Conservation (phyloP, 768 basidiomycete species). For the Leccinum variicolor region DNA sequence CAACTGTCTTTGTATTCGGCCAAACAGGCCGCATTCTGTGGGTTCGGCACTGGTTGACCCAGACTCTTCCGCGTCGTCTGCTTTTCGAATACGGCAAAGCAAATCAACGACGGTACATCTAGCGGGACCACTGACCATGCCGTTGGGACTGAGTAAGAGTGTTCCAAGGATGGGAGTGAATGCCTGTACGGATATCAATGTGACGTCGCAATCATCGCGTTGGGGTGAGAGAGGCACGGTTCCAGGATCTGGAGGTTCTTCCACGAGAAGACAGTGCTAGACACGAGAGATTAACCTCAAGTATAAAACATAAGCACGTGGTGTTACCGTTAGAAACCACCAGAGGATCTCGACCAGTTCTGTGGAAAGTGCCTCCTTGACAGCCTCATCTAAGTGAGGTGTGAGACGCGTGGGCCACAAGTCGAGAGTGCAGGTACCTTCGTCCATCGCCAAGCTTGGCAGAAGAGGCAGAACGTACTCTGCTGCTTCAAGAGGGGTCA, state of each 20-base stretch:
- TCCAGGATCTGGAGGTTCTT: constrained; percentile 34
- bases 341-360: constrained; percentile 81
- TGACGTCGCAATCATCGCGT: constrained; percentile 22
- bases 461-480: constrained; percentile 94
- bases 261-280: constrained; percentile 67
- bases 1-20: constrained; percentile 51
- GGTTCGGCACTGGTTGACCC: constrained; percentile 34
- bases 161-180: constrained; percentile 93
- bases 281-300: constrained; percentile 3
- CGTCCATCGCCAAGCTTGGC: constrained; percentile 78
- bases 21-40: constrained; percentile 46
- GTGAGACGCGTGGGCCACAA: constrained; percentile 4
- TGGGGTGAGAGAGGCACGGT: constrained; percentile 10
- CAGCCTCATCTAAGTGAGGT: constrained; percentile 62
- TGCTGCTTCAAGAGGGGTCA: constrained; percentile 83
- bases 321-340: constrained; percentile 80
- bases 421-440: constrained; percentile 47
- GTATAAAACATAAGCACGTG: neutral
- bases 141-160: constrained; percentile 78
- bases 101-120: constrained; percentile 77
- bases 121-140: constrained; percentile 67
- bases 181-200: constrained; percentile 69
- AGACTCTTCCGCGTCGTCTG: constrained; percentile 42
- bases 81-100: constrained; percentile 63
- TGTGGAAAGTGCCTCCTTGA: constrained; percentile 83